Base-by-base conservation (phyloP, 2,329 filamentous ascomycete genomes). In the Ophiocordyceps camponoti-rufipedis region DNA sequence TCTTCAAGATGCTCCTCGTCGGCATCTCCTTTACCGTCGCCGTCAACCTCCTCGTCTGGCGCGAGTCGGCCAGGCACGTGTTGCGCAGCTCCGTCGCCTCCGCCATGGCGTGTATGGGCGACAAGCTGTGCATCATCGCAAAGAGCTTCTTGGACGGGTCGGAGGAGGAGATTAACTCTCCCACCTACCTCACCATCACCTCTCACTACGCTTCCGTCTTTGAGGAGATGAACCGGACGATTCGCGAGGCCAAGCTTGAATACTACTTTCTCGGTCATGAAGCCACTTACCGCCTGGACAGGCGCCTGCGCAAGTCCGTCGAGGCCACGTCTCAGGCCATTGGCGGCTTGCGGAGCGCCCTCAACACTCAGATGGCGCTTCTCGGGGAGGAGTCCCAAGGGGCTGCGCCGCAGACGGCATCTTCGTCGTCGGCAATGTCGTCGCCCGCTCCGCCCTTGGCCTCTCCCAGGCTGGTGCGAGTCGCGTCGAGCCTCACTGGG, bases 211-310 rank as follows among this genome's bases (percentile, higher is more conserved):
- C 75, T 51, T 69, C 74, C 4, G 76, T 78, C 2, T 80, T 87
- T 55, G 69, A 72, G 13, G 71, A 76, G 33, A 78, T 95, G 58
- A 77, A 82, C 44, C 85, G 82, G 57, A 81, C 85, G 48, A 68
- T 94, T 12, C 75, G 78, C 50, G 89, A 96, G 60, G 83, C 88
- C 13, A 94, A 89, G 58, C 80, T 85, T 48, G 89, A 96, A 60
- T 85, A 94, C 56, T 94, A 85, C 55, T 66, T 88, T 2, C 61
- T 86, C 5, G 89, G 89, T 2, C 80, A 76, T 3, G 88, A 94
- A 58, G 73, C 72, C 46, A 74, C 89, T 49, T 93, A 93, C 58
- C 71, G 73, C 35, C 71, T 93, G 3, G 85, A 95, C 55, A 80
- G 81, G 51, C 78, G 75, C 23, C 72, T 96, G 4, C 82, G 89